Evolutionary conservation across 1,139 yeast genomes (phyloP), one percentile per base, ranked within the genome.

Genomic region (Geotrichum carabidarum): DNA sequence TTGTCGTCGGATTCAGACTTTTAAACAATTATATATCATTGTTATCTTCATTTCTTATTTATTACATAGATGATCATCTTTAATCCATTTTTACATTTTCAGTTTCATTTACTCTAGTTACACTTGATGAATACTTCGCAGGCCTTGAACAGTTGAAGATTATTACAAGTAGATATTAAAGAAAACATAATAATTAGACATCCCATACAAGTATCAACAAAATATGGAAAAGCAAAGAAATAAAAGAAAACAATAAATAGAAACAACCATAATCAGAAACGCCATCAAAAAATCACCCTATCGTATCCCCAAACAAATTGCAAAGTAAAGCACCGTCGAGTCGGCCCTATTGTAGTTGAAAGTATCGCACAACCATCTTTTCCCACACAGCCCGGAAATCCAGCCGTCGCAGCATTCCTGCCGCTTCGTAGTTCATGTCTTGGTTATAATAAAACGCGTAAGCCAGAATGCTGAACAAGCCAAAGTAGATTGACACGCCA

Each of bases 401-500:
- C 32, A 52, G 34, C 44, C 40, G 38, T 18, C 42, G 38, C 31
- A 32, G 34, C 32, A 46, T 17, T 15, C 14, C 11, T 42, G 34
- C 47, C 14, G 35, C 42, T 14, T 45, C 40, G 4, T 35, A 41
- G 9, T 44, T 15, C 12, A 22, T 9, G n/a, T 36, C 36, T n/a
- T 37, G 43, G n/a, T 38, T 43, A 40, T 41, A 37, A 15, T 43
- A 46, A 14, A 22, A 56, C 31, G 48, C 51, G 9, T 50, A 45
- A 18, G 57, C 60, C 22, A 60, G 18, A 4, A 59, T 47, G 7
- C 62, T 58, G 18, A 60, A 51, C 1, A 60, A 49, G 1, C 62
- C 63, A 36, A 60, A 49, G 51, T 59, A 58, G 8, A 60, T 48
- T 18, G 62, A 58, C 31, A 58, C 43, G 12, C 57, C 58, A 12